Conservation (phyloP, 176 grass and related monocot genomes). For the Calamus simplicifolius region DNA sequence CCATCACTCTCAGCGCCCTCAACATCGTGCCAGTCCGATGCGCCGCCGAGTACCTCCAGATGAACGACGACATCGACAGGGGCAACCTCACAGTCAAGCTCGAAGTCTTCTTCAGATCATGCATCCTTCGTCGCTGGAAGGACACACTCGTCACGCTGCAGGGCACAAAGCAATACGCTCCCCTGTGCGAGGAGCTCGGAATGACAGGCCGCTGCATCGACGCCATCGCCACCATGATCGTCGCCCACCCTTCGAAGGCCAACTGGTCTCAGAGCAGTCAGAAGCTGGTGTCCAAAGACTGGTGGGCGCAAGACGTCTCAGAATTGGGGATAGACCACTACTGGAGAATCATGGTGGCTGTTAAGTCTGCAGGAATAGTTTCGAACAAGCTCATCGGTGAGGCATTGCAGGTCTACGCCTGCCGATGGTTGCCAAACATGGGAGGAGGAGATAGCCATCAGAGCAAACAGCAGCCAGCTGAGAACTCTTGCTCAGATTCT, state of each 20-base stretch:
- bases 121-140: constrained; percentile 92
- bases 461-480: constrained; percentile 15
- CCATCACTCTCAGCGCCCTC: constrained; percentile 73
- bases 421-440: constrained; percentile 56
- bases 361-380: constrained; percentile 65
- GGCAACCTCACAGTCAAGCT: constrained; percentile 80
- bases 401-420: constrained; percentile 60
- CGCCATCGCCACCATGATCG: constrained; percentile 48
- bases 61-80: constrained; percentile 72
- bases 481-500: neutral
- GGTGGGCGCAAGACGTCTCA: constrained; percentile 74
- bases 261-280: neutral
- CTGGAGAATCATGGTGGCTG: constrained; percentile 91
- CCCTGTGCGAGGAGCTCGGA: constrained; percentile 65
- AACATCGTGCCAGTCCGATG: constrained; percentile 72
- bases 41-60: constrained; percentile 74
- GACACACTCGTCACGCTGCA: constrained; percentile 62
- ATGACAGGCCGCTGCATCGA: constrained; percentile 68
- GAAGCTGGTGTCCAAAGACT: constrained; percentile 28
- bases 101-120: constrained; percentile 72
- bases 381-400: constrained; percentile 56
- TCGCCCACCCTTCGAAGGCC: constrained; percentile 21
- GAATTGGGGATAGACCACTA: constrained; percentile 77
- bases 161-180: constrained; percentile 43
- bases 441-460: constrained; percentile 26